phyloP scores from a whole-genome alignment of 2,329 filamentous ascomycete genomes.

The Chrysosporium queenslandicum region DNA sequence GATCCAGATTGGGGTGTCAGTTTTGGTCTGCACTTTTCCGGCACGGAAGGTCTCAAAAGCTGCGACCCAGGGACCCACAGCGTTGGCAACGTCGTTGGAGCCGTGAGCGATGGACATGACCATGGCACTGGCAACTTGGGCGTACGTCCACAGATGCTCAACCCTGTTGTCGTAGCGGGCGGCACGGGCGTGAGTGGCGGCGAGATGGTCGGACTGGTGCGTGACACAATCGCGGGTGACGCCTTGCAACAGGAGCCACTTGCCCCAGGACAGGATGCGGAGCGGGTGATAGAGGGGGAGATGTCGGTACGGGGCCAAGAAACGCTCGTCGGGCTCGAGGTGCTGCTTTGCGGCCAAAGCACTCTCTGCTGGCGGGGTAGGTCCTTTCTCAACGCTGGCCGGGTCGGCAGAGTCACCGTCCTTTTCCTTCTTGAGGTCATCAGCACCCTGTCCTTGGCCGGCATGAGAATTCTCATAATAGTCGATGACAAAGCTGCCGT shows the following conservation, averaged over 20 bases:
- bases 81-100: slow-evolving; percentile 39
- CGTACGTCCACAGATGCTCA: slow-evolving; percentile 42
- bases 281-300: slow-evolving; percentile 25
- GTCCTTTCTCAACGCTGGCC: slow-evolving; percentile 17
- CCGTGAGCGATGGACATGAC: slow-evolving; percentile 39
- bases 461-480: slow-evolving; percentile 29
- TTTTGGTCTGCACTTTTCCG: slow-evolving; percentile 24
- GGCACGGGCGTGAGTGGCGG: slow-evolving; percentile 34
- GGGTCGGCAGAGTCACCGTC: slow-evolving; percentile 5
- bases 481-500: slow-evolving; percentile 29
- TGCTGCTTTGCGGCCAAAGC: slow-evolving; percentile 21
- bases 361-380: slow-evolving; percentile 17
- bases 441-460: not conserved
- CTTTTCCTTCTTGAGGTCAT: slow-evolving; percentile 7
- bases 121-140: slow-evolving; percentile 34
- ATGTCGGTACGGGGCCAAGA: slow-evolving; percentile 28
- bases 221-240: slow-evolving; percentile 36
- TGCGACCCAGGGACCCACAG: slow-evolving; percentile 34
- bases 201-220: slow-evolving; percentile 33
- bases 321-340: slow-evolving; percentile 27
- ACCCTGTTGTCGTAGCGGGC: slow-evolving; percentile 39
- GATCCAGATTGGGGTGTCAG: slow-evolving; percentile 34
- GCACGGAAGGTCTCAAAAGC: slow-evolving; percentile 31
- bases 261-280: slow-evolving; percentile 32
- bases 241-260: slow-evolving; percentile 38